These are phyloP conservation scores for Trametes pubescens DNA, from an alignment of 1,284 basidiomycete species.

Conservation along the genomic window DNA sequence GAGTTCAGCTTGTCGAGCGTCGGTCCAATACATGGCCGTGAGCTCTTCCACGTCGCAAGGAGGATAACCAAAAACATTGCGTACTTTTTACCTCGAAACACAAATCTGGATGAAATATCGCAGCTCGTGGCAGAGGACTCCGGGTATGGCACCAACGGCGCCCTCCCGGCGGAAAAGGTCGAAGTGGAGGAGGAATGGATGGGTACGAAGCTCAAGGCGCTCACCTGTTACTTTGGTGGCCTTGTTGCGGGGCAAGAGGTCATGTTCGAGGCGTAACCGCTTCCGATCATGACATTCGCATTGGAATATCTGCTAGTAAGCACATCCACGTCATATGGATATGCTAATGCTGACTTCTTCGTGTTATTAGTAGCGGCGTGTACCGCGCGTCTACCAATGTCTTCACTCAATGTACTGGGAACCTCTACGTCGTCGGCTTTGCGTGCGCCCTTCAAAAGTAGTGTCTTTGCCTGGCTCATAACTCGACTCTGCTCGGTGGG, in stretches of 20 bases:
- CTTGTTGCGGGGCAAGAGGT: constrained; percentile 70
- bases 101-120: constrained; percentile 77
- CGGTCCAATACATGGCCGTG: constrained; percentile 81
- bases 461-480: no score
- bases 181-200: constrained; percentile 94
- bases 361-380: no score
- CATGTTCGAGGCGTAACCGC: constrained; percentile 49
- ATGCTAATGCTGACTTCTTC: no score
- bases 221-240: constrained; percentile 86
- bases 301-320: no score
- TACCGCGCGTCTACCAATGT: no score
- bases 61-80: constrained; percentile 83
- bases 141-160: not conserved
- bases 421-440: no score
- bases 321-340: no score
- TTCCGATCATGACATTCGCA: no score
- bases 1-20: constrained; percentile 78
- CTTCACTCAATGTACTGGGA: no score
- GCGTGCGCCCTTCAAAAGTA: no score
- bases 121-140: constrained; percentile 37
- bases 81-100: constrained; percentile 91
- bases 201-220: constrained; percentile 83
- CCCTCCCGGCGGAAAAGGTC: constrained; percentile 51
- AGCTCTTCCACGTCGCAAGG: constrained; percentile 81
- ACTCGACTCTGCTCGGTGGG: no score